Conservation (phyloP, 495 filamentous ascomycete genomes). For the Aspergillus kassunensis region DNA sequence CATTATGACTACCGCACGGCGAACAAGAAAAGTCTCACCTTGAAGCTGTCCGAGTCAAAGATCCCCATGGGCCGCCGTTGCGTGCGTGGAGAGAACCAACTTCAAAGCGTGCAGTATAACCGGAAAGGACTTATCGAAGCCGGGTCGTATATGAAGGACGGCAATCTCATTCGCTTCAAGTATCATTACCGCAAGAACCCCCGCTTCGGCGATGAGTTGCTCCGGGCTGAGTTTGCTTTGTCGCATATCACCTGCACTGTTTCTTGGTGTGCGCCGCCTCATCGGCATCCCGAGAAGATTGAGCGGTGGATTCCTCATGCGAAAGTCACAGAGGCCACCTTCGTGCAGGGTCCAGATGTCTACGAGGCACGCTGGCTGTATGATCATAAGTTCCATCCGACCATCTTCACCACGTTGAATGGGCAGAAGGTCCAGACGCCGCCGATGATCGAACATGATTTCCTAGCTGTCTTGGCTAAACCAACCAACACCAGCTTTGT, state of each 20-base stretch:
- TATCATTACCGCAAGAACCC: constrained; percentile 57
- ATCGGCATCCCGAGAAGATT: constrained; percentile 47
- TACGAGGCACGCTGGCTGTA: constrained; percentile 56
- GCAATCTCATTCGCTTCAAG: constrained; percentile 53
- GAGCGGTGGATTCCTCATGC: constrained; percentile 59
- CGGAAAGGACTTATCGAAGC: constrained; percentile 50
- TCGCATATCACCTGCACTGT: constrained; percentile 53
- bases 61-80: constrained; percentile 48
- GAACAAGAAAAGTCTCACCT: constrained; percentile 29
- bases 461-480: constrained; percentile 51
- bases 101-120: constrained; percentile 52
- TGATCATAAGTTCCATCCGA: constrained; percentile 60
- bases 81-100: constrained; percentile 41
- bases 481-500: constrained; percentile 51
- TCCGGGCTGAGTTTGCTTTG: constrained; percentile 54
- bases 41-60: constrained; percentile 27
- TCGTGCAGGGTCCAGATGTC: constrained; percentile 49
- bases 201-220: constrained; percentile 51
- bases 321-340: constrained; percentile 56
- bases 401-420: constrained; percentile 55
- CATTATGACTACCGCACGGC: constrained; percentile 46
- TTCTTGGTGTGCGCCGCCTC: constrained; percentile 56
- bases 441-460: constrained; percentile 57
- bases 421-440: constrained; percentile 52
- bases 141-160: constrained; percentile 53